These are phyloP conservation scores for Hylodesmum podocarpum DNA, from an alignment of 306 rosid species.

Conservation along the genomic window DNA sequence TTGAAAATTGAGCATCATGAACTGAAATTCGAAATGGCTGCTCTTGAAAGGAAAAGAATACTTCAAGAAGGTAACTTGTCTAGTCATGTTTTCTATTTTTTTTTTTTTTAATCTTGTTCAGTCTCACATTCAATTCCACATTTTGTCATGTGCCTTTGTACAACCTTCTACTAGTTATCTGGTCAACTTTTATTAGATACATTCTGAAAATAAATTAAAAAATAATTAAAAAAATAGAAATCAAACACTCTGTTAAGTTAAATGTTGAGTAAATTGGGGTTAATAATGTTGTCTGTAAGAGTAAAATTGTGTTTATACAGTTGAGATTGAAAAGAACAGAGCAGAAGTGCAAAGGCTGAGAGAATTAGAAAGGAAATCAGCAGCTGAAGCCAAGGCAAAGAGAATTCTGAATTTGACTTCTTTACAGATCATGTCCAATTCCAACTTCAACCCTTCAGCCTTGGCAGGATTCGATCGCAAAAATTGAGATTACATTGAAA, in stretches of 20 bases:
- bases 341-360: conserved; percentile 40
- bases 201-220: no score
- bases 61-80: conserved; percentile 42
- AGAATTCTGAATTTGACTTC: neutral
- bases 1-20: conserved; percentile 36
- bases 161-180: no score
- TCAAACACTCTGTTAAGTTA: no score
- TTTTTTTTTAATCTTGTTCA: no score
- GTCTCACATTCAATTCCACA: no score
- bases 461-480: neutral
- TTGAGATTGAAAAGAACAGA: conserved; percentile 45
- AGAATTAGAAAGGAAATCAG: conserved; percentile 13
- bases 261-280: no score
- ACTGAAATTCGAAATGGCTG: conserved; percentile 34
- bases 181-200: no score
- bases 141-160: no score
- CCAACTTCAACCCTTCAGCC: neutral
- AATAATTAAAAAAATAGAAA: no score
- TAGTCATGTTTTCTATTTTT: no score
- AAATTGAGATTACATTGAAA: neutral
- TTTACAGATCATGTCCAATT: neutral
- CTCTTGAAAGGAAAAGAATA: neutral
- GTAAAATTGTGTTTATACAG: conserved; percentile 13
- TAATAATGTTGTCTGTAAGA: neutral
- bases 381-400: neutral